Conservation (phyloP, 495 filamentous ascomycete species). For the Clohesyomyces aquaticus region DNA sequence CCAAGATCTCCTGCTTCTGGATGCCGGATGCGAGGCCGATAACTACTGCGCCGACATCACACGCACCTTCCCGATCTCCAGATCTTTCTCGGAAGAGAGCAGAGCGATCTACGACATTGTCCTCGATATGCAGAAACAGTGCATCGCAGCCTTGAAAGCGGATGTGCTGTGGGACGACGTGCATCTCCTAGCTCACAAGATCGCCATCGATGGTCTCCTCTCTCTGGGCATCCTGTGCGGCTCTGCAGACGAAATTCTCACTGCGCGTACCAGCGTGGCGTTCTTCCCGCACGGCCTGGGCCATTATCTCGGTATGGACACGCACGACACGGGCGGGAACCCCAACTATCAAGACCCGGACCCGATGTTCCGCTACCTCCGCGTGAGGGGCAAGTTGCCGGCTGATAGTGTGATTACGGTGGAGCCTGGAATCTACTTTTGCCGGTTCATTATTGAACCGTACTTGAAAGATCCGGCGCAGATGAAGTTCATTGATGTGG, state of each 20-base stretch:
- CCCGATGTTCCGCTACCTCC: slow-evolving; percentile 80
- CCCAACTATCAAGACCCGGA: slow-evolving; percentile 84
- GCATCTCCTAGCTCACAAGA: slow-evolving; percentile 74
- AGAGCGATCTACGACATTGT: slow-evolving; percentile 84
- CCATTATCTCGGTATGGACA: slow-evolving; percentile 93
- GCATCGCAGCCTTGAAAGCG: slow-evolving; percentile 72
- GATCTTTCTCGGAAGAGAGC: slow-evolving; percentile 73
- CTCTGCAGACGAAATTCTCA: slow-evolving; percentile 70
- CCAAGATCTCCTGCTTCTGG: slow-evolving; percentile 76
- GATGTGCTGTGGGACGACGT: slow-evolving; percentile 85
- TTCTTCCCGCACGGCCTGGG: slow-evolving; percentile 94
- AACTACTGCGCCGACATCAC: slow-evolving; percentile 90
- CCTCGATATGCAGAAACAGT: slow-evolving; percentile 78
- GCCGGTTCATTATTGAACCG: slow-evolving; percentile 86
- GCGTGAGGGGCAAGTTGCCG: slow-evolving; percentile 76
- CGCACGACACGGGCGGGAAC: slow-evolving; percentile 88
- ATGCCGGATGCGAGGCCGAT: slow-evolving; percentile 79
- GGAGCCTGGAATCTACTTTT: slow-evolving; percentile 94
- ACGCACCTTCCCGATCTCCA: slow-evolving; percentile 81
- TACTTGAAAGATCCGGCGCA: slow-evolving; percentile 72
- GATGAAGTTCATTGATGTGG: slow-evolving; percentile 70
- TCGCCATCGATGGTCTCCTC: slow-evolving; percentile 80
- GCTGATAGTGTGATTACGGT: slow-evolving; percentile 84
- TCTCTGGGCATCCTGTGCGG: slow-evolving; percentile 75
- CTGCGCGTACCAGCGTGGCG: slow-evolving; percentile 73